These are phyloP conservation scores for Dichomitus squalens DNA, from an alignment of 1,284 basidiomycete species.

Conservation along the genomic window DNA sequence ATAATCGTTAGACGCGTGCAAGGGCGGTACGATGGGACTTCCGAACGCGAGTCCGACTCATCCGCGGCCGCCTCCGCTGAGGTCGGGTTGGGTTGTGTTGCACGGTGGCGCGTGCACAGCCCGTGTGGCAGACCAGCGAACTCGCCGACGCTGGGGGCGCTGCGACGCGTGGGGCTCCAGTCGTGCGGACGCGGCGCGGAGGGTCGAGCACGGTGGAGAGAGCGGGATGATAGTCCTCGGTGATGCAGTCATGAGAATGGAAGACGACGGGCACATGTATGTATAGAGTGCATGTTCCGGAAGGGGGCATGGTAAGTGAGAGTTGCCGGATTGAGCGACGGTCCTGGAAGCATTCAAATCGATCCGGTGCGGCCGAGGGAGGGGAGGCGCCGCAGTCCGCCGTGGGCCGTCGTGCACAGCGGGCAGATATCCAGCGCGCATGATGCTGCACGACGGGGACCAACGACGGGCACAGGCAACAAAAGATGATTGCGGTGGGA, in stretches of 20 bases:
- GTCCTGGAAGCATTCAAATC: slow-evolving; percentile 24
- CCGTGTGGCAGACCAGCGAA: not conserved
- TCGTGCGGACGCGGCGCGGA: not conserved
- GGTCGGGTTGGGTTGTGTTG: slow-evolving; percentile 6
- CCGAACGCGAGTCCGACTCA: slow-evolving; percentile 3
- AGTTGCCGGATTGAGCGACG: slow-evolving; percentile 20
- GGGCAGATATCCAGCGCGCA: not conserved
- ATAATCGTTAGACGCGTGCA: not conserved
- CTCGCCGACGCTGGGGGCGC: not conserved
- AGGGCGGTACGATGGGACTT: slow-evolving; percentile 13
- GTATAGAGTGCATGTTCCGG: slow-evolving; percentile 23
- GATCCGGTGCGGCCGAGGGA: slow-evolving; percentile 26
- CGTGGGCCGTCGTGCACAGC: slow-evolving; percentile 6
- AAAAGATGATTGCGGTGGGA: slow-evolving; percentile 5
- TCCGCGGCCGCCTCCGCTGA: slow-evolving; percentile 12
- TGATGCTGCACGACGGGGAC: not conserved
- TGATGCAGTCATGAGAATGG: slow-evolving; percentile 28
- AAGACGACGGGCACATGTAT: slow-evolving; percentile 28
- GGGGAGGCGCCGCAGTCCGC: not conserved
- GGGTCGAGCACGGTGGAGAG: slow-evolving; percentile 3
- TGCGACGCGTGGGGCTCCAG: too few species aligned
- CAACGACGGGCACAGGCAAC: slow-evolving; percentile 1
- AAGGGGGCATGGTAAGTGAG: slow-evolving; percentile 9
- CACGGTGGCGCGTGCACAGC: slow-evolving; percentile 14
- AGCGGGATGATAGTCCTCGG: slow-evolving; percentile 18